Conservation (phyloP, 2,329 filamentous ascomycete species). For the Claviceps africana region DNA sequence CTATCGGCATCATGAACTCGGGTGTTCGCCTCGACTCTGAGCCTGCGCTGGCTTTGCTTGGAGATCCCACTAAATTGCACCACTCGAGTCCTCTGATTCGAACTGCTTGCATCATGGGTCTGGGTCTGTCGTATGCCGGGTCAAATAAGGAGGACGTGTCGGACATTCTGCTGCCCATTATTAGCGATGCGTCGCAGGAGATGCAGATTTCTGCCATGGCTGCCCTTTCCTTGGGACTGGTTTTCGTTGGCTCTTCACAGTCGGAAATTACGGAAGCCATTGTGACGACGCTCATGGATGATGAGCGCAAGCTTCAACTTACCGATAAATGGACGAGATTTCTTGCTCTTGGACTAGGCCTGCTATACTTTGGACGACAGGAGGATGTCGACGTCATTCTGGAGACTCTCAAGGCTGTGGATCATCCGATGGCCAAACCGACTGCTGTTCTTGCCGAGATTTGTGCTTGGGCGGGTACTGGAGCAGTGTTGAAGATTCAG, state of each 20-base stretch:
- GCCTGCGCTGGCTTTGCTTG: constrained; percentile 74
- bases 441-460: constrained; percentile 89
- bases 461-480: constrained; percentile 95
- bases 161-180: constrained; percentile 72
- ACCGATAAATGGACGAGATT: constrained; percentile 99
- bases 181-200: constrained; percentile 67
- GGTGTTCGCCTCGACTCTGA: constrained; percentile 83
- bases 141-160: constrained; percentile 85
- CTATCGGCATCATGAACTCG: constrained; percentile 90
- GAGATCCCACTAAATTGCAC: constrained; percentile 65
- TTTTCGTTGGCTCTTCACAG: constrained; percentile 87
- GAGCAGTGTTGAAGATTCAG: constrained; percentile 92
- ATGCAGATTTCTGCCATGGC: constrained; percentile 98
- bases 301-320: constrained; percentile 76
- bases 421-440: constrained; percentile 94
- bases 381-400: constrained; percentile 98
- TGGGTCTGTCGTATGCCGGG: constrained; percentile 86
- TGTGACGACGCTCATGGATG: constrained; percentile 82
- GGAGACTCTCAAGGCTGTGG: constrained; percentile 91
- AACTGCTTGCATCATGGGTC: constrained; percentile 84
- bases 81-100: constrained; percentile 65
- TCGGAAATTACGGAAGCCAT: constrained; percentile 85
- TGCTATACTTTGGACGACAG: constrained; percentile 91
- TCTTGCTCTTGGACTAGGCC: constrained; percentile 80
- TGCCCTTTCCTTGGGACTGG: constrained; percentile 74